phyloP scores from a whole-genome alignment of 2,329 filamentous ascomycete genomes.

The Ampelomyces quisqualis region DNA sequence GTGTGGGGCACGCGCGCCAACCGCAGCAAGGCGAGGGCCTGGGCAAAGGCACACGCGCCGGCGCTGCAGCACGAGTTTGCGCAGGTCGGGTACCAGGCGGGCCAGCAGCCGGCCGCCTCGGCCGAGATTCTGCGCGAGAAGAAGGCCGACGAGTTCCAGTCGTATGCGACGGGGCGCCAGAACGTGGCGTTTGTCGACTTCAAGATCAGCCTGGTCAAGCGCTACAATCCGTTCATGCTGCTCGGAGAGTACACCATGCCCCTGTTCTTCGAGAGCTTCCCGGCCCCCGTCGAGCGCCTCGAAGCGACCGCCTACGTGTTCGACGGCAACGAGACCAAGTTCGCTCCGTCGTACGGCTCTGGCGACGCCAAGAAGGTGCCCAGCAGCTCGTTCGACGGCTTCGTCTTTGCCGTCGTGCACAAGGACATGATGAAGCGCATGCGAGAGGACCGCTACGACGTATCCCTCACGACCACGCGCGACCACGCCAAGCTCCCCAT shows the following conservation, averaged over 20 bases:
- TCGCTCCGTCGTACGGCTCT: conserved; percentile 66
- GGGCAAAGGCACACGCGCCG: conserved; percentile 74
- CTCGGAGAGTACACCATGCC: conserved; percentile 67
- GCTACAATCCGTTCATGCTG: conserved; percentile 75
- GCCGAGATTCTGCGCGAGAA: conserved; percentile 77
- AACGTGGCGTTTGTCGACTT: conserved; percentile 91
- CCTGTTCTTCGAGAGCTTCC: conserved; percentile 78
- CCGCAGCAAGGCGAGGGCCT: conserved; percentile 74
- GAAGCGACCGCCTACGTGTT: conserved; percentile 84
- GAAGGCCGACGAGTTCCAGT: conserved; percentile 79
- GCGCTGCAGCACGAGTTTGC: conserved; percentile 79
- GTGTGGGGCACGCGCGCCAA: conserved; percentile 79
- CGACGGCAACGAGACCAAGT: conserved; percentile 82
- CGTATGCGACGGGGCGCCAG: conserved; percentile 87
- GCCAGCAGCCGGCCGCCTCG: conserved; percentile 49
- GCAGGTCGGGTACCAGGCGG: conserved; percentile 70
- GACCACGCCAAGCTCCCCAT: conserved; percentile 84
- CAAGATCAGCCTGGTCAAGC: conserved; percentile 76
- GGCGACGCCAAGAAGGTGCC: conserved; percentile 62
- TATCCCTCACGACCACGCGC: conserved; percentile 90
- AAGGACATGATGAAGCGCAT: conserved; percentile 90
- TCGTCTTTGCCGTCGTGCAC: conserved; percentile 94
- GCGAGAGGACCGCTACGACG: conserved; percentile 89
- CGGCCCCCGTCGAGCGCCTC: conserved; percentile 67
- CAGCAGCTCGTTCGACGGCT: conserved; percentile 75